These are phyloP conservation scores for Leucosporidium yakuticum DNA, from an alignment of 768 basidiomycete species.

Conservation along the genomic window DNA sequence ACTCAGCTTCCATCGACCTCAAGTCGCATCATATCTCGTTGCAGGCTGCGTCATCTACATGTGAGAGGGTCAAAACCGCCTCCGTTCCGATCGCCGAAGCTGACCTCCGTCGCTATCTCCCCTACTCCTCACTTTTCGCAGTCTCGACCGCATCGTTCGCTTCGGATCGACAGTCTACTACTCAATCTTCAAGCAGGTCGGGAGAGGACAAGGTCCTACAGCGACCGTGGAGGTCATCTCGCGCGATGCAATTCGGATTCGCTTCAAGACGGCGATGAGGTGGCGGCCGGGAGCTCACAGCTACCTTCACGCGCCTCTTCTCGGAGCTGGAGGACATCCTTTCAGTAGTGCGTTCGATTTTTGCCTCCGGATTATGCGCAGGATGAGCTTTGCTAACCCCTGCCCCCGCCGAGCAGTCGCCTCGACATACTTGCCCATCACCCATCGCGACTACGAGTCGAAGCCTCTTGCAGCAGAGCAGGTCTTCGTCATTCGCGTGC, in stretches of 20 bases:
- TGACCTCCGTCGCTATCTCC: too few relatives aligned
- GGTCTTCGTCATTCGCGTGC: constrained; percentile 8
- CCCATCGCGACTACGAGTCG: not conserved
- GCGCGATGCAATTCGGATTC: constrained; percentile 1
- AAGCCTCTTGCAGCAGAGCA: not conserved
- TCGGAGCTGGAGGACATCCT: constrained; percentile 26
- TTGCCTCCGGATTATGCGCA: not conserved
- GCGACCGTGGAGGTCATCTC: constrained; percentile 8
- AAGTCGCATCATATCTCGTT: constrained; percentile 11
- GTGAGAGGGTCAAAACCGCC: not conserved
- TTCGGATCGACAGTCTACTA: not conserved
- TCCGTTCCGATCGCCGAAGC: not conserved
- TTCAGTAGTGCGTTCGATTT: constrained; percentile 11
- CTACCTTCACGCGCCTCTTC: constrained; percentile 15
- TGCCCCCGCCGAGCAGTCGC: constrained; percentile 1
- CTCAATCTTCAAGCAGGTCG: not conserved
- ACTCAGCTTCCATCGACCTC: constrained; percentile 16
- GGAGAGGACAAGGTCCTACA: not conserved
- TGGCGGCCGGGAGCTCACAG: constrained; percentile 19
- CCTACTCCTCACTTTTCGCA: not conserved
- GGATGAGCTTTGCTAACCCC: too few relatives aligned
- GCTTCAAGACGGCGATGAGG: not conserved
- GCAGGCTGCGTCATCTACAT: constrained; percentile 2
- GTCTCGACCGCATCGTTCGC: constrained; percentile 7
- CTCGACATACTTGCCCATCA: constrained; percentile 15